Evolutionary conservation across 169 alveolate species (phyloP), one percentile per base, ranked within the genome.

Genomic region (Fabrea salina): DNA sequence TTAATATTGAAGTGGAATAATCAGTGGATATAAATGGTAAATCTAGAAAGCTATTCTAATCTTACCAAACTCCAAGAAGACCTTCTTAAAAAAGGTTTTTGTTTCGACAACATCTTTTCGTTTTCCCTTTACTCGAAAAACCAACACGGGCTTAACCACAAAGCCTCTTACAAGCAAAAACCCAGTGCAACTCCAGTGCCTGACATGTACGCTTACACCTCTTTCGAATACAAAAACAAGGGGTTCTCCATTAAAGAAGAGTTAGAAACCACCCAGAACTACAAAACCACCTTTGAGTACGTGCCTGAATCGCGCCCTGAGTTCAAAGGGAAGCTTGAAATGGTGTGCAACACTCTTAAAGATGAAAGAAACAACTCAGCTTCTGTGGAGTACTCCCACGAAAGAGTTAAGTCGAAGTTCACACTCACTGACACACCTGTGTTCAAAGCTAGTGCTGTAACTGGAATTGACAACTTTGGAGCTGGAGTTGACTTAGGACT

Each of bases 1-100:
- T n/a, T n/a, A n/a, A n/a, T n/a, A n/a, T n/a, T n/a, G n/a, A n/a
- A n/a, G n/a, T n/a, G n/a, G n/a, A n/a, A n/a, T n/a, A n/a, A n/a
- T n/a, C n/a, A n/a, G n/a, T n/a, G n/a, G n/a, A n/a, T n/a, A n/a
- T n/a, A n/a, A 64, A 64, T 64, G 75, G 75, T 35, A 22, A 33
- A 33, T 4, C 4, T 64, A 25, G 75, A 64, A 64, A 64, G 75
- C 39, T 64, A 64, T n/a, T 64, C 75, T 7, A 64, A 64, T 35
- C 75, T 64, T 37, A 19, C 75, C 50, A 64, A 64, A 35, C 75
- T 22, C 16, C 57, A 32, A 40, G 75, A 64, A 19, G 75, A 64
- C 30, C 37, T 64, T 19, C 35, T 64, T 37, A 64, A 64, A n/a
- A 64, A 64, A 64, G 75, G 75, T 3, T 64, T 32, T 56, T 64